Conservation (phyloP, 768 basidiomycete species). For the Crassisporium funariophilum region DNA sequence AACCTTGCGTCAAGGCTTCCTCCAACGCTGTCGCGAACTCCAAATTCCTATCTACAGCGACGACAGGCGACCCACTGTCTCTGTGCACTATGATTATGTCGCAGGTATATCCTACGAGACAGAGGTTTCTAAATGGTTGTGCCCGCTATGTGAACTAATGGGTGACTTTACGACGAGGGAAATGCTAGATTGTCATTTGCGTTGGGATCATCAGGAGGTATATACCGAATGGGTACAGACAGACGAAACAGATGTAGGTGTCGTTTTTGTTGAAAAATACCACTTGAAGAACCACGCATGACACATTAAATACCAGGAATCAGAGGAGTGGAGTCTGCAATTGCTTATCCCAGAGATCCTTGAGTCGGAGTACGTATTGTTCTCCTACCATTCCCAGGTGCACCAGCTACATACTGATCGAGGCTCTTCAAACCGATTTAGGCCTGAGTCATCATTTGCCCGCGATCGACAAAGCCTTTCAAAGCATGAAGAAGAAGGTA, state of each 20-base stretch:
- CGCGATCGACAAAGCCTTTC: too few relatives aligned
- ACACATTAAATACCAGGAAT: neutral
- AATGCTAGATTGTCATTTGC: slow-evolving; percentile 28
- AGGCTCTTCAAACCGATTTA: too few relatives aligned
- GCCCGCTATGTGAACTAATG: slow-evolving; percentile 28
- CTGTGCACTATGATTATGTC: slow-evolving; percentile 24
- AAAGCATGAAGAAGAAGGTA: too few relatives aligned
- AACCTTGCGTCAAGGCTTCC: slow-evolving; percentile 53
- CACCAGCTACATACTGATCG: too few relatives aligned
- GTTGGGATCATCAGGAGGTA: slow-evolving; percentile 27
- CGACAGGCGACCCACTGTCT: slow-evolving; percentile 24
- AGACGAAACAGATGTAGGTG: slow-evolving; percentile 12
- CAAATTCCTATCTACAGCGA: slow-evolving; percentile 35
- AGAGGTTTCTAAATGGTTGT: slow-evolving; percentile 21
- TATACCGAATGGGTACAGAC: slow-evolving; percentile 24
- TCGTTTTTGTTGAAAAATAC: neutral
- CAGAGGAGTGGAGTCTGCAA: slow-evolving; percentile 14
- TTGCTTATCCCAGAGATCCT: slow-evolving; percentile 18
- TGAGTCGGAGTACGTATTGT: too few relatives aligned
- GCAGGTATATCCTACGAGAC: slow-evolving; percentile 17
- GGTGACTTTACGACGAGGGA: slow-evolving; percentile 23
- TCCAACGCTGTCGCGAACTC: slow-evolving; percentile 37
- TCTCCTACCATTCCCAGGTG: too few relatives aligned
- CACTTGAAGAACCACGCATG: neutral
- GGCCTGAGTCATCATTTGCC: too few relatives aligned